Percentiles rank a stretch among this genome's conserved stretches.
These are phyloP conservation scores for Microdochium nivale DNA, from an alignment of 2,329 filamentous ascomycete genomes.

Conservation along the genomic window DNA sequence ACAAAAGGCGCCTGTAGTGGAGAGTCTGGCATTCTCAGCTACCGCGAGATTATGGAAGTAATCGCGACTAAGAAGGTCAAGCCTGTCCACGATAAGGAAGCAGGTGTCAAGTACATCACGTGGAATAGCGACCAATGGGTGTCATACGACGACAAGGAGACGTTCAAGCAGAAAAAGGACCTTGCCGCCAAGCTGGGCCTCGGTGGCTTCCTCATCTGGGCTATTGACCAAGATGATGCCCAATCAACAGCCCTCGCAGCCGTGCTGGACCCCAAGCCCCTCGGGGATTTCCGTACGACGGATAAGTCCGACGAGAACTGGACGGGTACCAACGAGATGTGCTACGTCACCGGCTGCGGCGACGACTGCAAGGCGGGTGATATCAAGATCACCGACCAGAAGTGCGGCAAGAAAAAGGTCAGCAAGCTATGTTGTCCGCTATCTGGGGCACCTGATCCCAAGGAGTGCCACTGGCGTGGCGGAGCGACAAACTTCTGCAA, in stretches of 20 bases:
- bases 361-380: slow-evolving; percentile 18
- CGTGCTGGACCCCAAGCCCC: slow-evolving; percentile 5
- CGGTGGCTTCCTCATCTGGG: slow-evolving; percentile 23
- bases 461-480: slow-evolving; percentile 23
- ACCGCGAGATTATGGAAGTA: slow-evolving; percentile 14
- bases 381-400: slow-evolving; percentile 15
- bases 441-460: slow-evolving; percentile 16
- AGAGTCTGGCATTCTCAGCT: slow-evolving; percentile 14
- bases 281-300: slow-evolving; percentile 1
- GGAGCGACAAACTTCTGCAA: slow-evolving; percentile 15
- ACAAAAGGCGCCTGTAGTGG: slow-evolving; percentile 12
- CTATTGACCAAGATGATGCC: slow-evolving; percentile 17
- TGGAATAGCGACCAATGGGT: slow-evolving; percentile 31
- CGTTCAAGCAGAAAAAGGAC: slow-evolving; percentile 22
- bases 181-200: slow-evolving; percentile 22
- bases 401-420: slow-evolving; percentile 15
- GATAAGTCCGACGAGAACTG: slow-evolving; percentile 6
- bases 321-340: slow-evolving; percentile 10
- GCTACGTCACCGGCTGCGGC: slow-evolving; percentile 20
- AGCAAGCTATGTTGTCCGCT: slow-evolving; percentile 22
- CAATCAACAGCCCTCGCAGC: slow-evolving; percentile 9
- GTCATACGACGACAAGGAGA: slow-evolving; percentile 27
- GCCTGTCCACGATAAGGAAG: slow-evolving; percentile 15
- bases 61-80: slow-evolving; percentile 12
- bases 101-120: slow-evolving; percentile 22